Evolutionary conservation across 768 basidiomycete genomes (phyloP).

Genomic region (Psilocybe sp.): DNA sequence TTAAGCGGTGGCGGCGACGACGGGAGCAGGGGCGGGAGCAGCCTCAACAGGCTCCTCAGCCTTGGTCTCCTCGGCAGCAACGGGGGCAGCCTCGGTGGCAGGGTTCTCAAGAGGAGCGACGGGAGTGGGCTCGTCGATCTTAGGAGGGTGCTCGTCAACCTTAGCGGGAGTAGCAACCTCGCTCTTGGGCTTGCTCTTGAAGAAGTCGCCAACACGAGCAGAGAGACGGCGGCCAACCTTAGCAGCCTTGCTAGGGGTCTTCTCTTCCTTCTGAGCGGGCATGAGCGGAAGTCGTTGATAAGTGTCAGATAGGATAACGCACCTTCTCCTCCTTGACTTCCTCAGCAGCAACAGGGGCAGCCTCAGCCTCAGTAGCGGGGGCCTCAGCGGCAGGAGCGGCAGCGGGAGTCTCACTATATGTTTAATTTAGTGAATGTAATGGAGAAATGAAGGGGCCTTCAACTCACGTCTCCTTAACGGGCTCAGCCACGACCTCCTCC

Average conservation of each 20-base stretch:
- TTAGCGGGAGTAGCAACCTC: conserved; percentile 71
- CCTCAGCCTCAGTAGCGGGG: conserved; percentile 21
- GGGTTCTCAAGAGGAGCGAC: conserved; percentile 86
- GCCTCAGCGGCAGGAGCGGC: conserved; percentile 38
- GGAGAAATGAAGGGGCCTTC: not conserved
- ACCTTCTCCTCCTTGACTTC: conserved; percentile 66
- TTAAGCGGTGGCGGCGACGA: conserved; percentile 83
- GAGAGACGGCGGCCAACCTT: conserved; percentile 86
- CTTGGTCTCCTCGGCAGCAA: conserved; percentile 28
- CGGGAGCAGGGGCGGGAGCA: conserved; percentile 55
- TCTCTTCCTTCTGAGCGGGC: conserved; percentile 32
- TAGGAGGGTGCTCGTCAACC: conserved; percentile 87
- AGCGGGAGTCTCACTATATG: conserved; percentile 29
- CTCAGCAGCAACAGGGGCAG: conserved; percentile 45
- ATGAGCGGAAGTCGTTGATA: not conserved
- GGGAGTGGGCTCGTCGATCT: conserved; percentile 79
- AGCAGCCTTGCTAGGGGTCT: conserved; percentile 43
- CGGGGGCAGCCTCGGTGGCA: conserved; percentile 45
- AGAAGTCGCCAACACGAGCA: conserved; percentile 76
- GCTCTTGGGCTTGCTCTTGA: conserved; percentile 70
- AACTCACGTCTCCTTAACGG: conserved; percentile 72
- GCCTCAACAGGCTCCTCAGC: conserved; percentile 43
- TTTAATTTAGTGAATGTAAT: not conserved
- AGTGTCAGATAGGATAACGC: not conserved
- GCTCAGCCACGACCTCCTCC: conserved; percentile 58